Base-by-base conservation (phyloP, 306 rosid species). In the Crotalaria pallida region DNA sequence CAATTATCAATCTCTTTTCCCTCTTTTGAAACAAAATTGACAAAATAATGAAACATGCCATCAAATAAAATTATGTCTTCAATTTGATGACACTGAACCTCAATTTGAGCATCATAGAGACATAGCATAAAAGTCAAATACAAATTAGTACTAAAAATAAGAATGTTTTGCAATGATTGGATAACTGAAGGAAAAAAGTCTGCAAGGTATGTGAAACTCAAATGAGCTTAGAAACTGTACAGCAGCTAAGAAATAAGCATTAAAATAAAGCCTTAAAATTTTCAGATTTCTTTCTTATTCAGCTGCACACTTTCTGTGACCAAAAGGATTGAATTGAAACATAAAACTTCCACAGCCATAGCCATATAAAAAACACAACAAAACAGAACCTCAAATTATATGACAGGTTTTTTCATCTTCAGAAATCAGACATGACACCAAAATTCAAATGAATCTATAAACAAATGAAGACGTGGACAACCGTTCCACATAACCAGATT, bases 21-120 rank as follows among this genome's bases (percentile, higher is more conserved):
- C 17, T 31, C 41, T 22, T 31, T 10, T 0, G 5, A 23, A 18
- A 74, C 47, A 72, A 57, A 38, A 16, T 36, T 44, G 38, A 63
- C 44, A 65, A 41, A 58, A 24, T 4, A 73, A 68, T n/a, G 18
- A 68, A 38, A 26, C 74, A 63, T 27, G 47, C 1, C 33, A 66
- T 53, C 59, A 60, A 21, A 77, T 57, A 40, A 26, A 55, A 33
- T 76, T 69, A 31, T 50, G 58, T 55, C 53, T 34, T 65, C 18
- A 29, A 40, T 48, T 29, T 56, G 57, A 49, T 18, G 27, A 70
- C 58, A 70, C 48, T 55, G 36, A 63, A 57, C 26, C 15, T n/a
- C 31, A 21, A 55, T 12, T 1, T 3, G 7, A 34, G 48, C 11
- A 68, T 34, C 31, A 21, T 3, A 16, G n/a, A 48, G 41, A 69